phyloP scores from a whole-genome alignment of 108 stramenopile species.

The Skeletonema potamos region DNA sequence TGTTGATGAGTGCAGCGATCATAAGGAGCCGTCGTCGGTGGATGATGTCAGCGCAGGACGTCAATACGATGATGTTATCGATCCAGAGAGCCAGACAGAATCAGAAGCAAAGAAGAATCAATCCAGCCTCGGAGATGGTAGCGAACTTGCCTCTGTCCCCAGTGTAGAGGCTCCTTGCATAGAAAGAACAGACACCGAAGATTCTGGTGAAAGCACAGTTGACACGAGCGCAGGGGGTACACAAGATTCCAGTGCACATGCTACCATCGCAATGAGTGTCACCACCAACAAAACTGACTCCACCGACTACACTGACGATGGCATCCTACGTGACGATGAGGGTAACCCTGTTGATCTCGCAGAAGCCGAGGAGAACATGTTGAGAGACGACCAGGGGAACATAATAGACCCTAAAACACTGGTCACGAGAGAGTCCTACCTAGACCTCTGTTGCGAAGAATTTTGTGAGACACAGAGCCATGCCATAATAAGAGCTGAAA shows the following conservation, averaged over 20 bases:
- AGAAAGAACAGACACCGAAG: not conserved
- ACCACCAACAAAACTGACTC: constrained; percentile 1
- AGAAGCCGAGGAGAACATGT: constrained; percentile 31
- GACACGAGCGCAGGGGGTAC: not conserved
- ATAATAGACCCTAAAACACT: constrained; percentile 35
- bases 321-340: constrained; percentile 32
- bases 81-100: not conserved
- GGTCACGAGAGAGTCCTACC: constrained; percentile 17
- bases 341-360: constrained; percentile 26
- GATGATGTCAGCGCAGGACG: not conserved
- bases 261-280: not conserved
- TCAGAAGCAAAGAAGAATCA: not conserved
- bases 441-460: constrained; percentile 22
- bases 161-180: not conserved
- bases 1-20: not conserved
- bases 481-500: constrained; percentile 5
- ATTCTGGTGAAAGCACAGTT: not conserved
- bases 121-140: not conserved
- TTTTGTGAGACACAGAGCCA: constrained; percentile 21
- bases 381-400: constrained; percentile 31
- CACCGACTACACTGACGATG: constrained; percentile 21
- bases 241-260: not conserved
- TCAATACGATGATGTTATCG: not conserved
- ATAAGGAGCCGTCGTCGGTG: not conserved
- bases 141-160: not conserved